Evolutionary conservation across 2,329 filamentous ascomycete species (phyloP).

Genomic region (Xylariaceae sp.): DNA sequence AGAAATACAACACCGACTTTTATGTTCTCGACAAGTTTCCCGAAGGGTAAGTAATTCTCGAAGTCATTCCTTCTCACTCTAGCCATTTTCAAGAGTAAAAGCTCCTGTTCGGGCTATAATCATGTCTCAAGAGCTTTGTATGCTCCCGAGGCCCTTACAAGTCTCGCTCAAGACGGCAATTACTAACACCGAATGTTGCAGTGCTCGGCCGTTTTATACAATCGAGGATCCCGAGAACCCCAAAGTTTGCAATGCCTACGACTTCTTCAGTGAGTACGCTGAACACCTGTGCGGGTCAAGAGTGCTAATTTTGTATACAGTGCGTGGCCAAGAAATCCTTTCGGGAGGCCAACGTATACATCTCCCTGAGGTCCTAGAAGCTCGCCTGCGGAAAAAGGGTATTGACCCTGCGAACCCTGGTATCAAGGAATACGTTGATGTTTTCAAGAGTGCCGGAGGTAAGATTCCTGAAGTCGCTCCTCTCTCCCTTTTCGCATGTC

Average conservation of each 20-base stretch:
- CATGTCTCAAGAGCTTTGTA: too few species aligned
- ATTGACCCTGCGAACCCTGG: conserved; percentile 75
- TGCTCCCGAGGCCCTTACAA: too few species aligned
- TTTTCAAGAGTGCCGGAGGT: conserved; percentile 75
- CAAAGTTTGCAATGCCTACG: conserved; percentile 54
- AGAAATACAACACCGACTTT: conserved; percentile 94
- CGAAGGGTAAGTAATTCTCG: too few species aligned
- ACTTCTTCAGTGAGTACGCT: conserved; percentile 67
- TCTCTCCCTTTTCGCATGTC: too few species aligned
- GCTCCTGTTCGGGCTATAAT: too few species aligned
- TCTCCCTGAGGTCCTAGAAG: conserved; percentile 75
- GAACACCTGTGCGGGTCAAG: neutral
- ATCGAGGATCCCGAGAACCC: conserved; percentile 67
- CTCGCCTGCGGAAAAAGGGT: conserved; percentile 78
- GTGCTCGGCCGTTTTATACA: conserved; percentile 93
- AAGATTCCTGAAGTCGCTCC: neutral
- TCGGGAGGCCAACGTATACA: conserved; percentile 93
- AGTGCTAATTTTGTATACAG: neutral
- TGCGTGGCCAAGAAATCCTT: conserved; percentile 91
- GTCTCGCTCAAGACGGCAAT: too few species aligned
- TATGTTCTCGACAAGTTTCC: conserved; percentile 98
- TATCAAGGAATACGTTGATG: conserved; percentile 91
- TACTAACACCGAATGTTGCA: too few species aligned
- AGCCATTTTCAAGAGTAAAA: too few species aligned
- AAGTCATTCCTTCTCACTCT: too few species aligned